Base-by-base conservation (phyloP, 2,329 filamentous ascomycete species). In the Beauveria bassiana region DNA sequence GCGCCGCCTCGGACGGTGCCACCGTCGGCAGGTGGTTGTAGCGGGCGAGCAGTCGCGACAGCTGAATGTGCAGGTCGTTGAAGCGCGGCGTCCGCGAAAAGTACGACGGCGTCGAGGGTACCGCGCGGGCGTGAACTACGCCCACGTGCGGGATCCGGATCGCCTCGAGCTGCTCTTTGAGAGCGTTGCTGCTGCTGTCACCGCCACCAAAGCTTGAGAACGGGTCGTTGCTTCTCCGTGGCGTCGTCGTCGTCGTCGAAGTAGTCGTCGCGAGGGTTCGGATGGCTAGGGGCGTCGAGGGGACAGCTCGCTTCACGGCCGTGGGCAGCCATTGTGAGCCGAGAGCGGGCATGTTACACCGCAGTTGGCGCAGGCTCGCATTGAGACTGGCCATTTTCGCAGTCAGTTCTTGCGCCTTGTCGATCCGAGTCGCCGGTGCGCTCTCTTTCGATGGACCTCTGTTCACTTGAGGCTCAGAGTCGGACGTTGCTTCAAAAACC, bases 31-130 rank as follows among this genome's bases (percentile, higher is more conserved):
- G 82, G 28, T 86, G 80, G 61, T 85, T 81, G 72, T 95, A 88
- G 74, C 86, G 87, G 59, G 85, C 85, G 61, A 89, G 77, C 26
- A 98, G 81, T 12, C 83, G 80, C 68, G 91, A 85, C 53, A 99
- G 81, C 51, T 80, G 78, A 66, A 98, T 83, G 68, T 89, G 85
- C 69, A 90, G 84, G 76, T 99, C 95, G 75, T 88, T 95, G 79
- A 96, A 97, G 60, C 83, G 81, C 1, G 93, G 89, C 64, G 88
- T 88, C 58, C 88, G 88, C 58, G 91, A 93, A 79, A 98, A 99
- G 77, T 99, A 99, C n/a, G 93, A 95, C 3, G 91, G 87, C 42
- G 93, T 96, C 28, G 83, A 82, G 22, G 95, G 95, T 42, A 97
- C 79, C 24, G 96, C 79, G 66, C 95, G 90, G 59, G 90, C 86